Evolutionary conservation across 805 yeast genomes (phyloP).

Genomic region (Hanseniaspora clermontiae): DNA sequence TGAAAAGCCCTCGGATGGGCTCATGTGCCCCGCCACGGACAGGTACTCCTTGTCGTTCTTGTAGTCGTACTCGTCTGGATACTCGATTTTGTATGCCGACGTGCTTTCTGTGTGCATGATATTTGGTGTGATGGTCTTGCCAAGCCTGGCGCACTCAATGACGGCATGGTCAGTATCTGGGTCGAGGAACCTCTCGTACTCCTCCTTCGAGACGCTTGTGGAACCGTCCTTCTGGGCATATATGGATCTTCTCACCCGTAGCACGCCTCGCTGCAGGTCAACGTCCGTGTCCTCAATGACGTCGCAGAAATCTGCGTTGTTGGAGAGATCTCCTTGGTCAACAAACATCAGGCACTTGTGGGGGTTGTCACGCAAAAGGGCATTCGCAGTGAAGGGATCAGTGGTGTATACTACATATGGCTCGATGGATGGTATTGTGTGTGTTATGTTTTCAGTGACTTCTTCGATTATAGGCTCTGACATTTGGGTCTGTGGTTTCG

Average conservation of each 20-base stretch:
- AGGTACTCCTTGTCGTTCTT: background rate
- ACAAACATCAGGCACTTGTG: background rate
- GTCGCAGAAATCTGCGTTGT: background rate
- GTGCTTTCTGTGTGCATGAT: background rate
- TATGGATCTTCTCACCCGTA: background rate
- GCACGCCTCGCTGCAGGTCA: background rate
- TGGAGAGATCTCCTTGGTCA: background rate
- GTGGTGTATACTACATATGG: background rate
- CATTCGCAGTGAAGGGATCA: background rate
- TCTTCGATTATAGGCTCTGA: constrained; percentile 6
- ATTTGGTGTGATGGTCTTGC: background rate
- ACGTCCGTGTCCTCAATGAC: background rate
- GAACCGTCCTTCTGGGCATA: background rate
- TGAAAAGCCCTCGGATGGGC: too few relatives aligned
- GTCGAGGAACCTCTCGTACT: background rate
- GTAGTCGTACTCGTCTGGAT: background rate
- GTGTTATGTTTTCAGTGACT: background rate
- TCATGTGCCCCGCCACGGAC: background rate
- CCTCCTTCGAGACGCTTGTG: background rate
- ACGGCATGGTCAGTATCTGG: background rate
- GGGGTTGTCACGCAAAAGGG: background rate
- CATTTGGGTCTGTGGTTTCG: background rate
- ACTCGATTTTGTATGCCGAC: background rate
- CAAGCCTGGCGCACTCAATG: background rate
- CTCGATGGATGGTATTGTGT: background rate